phyloP scores from a whole-genome alignment of 2,329 filamentous ascomycete species.

The Colletotrichum acutatum region DNA sequence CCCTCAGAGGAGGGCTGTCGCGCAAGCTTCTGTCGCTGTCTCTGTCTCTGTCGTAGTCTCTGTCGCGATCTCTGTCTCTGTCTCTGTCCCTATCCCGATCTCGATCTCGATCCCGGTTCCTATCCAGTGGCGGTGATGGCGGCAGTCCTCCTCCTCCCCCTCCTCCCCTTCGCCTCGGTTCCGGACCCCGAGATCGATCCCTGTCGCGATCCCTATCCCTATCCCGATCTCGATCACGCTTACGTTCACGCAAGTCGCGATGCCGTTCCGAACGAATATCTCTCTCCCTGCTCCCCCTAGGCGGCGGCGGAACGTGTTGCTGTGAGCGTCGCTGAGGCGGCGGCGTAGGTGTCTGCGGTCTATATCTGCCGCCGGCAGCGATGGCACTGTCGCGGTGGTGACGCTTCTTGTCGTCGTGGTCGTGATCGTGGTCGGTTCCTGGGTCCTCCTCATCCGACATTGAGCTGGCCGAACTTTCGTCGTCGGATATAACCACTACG shows the following conservation, averaged over 20 bases:
- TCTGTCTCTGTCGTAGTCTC: constrained; percentile 36
- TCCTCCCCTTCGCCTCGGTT: constrained; percentile 21
- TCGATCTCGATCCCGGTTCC: constrained; percentile 26
- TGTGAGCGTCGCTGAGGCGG: constrained; percentile 17
- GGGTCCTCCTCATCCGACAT: constrained; percentile 30
- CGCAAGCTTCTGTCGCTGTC: constrained; percentile 31
- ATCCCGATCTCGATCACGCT: neutral
- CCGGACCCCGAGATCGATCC: constrained; percentile 16
- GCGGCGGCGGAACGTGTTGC: constrained; percentile 6
- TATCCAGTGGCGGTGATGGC: neutral
- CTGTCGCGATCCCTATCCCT: constrained; percentile 10
- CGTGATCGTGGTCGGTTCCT: neutral
- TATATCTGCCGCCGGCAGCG: constrained; percentile 12
- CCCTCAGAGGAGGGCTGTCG: constrained; percentile 38
- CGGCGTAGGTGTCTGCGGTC: constrained; percentile 23
- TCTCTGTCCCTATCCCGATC: constrained; percentile 32
- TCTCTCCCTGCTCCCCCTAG: constrained; percentile 18
- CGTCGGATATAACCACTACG: constrained; percentile 1
- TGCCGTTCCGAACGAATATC: constrained; percentile 11
- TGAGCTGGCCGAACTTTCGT: constrained; percentile 14
- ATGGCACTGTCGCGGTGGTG: neutral
- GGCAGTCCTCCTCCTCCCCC: neutral
- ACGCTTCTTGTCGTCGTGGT: neutral
- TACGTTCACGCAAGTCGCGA: constrained; percentile 13
- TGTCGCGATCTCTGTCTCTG: constrained; percentile 21